Percentiles rank a stretch among this genome's conserved stretches.
These are phyloP conservation scores for Populus simonii DNA, from an alignment of 345 rosid species.

Conservation along the genomic window DNA sequence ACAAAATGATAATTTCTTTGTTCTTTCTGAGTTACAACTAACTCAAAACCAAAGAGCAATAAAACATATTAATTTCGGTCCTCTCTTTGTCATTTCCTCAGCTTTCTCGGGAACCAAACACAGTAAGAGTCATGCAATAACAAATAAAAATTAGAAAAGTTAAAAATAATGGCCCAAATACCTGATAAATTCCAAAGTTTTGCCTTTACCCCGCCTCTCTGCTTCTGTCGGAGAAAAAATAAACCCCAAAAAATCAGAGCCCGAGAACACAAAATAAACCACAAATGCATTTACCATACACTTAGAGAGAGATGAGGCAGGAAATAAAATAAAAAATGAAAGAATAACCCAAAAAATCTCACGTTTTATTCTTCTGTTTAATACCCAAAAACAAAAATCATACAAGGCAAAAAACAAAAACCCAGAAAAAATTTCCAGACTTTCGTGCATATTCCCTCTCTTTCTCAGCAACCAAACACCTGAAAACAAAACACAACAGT, in stretches of 20 bases:
- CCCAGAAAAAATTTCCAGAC: neutral
- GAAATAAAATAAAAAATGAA: neutral
- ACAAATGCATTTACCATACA: neutral
- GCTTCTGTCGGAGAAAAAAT: neutral
- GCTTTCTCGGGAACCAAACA: neutral
- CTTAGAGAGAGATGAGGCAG: neutral
- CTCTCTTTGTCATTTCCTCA: neutral
- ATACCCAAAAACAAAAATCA: neutral
- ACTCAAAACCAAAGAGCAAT: neutral
- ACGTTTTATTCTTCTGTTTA: neutral
- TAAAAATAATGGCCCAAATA: neutral
- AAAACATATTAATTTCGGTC: neutral
- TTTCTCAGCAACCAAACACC: slow-evolving; percentile 5
- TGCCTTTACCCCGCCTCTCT: neutral
- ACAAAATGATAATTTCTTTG: neutral
- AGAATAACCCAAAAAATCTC: neutral
- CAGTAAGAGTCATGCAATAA: neutral
- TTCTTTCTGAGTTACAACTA: neutral
- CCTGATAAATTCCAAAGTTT: neutral
- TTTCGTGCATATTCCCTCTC: neutral
- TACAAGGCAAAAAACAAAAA: neutral
- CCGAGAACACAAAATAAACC: neutral
- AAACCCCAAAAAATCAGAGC: neutral
- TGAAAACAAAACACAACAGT: slow-evolving; percentile 1
- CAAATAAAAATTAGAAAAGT: neutral